Base-by-base conservation (phyloP, 495 filamentous ascomycete genomes). In the Mytilinidion resinicola region DNA sequence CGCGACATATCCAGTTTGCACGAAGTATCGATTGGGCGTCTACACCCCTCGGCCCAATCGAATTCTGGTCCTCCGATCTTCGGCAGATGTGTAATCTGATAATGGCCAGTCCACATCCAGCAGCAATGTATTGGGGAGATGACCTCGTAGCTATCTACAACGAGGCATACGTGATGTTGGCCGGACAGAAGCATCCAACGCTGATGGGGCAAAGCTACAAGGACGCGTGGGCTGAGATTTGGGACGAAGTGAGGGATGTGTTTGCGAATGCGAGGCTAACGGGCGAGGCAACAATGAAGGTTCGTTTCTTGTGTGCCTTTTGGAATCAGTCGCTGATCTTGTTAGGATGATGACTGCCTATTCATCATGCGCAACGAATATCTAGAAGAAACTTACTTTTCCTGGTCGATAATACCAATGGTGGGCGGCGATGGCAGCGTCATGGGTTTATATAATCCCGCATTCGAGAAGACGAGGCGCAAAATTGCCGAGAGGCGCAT, bases 91-190 rank as follows among this genome's bases (percentile, higher is more conserved):
- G 81, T 54, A 74, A 74, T 53, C 63, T 87, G 37, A 82, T 89
- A 54, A 87, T 89, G 63, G 84, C 82, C 1, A 83, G 79, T 55
- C 85, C 85, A 34, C 83, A 88, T 70, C 85, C 85, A 12, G 82
- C 82, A 6, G 85, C 85, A 0, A 81, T 89, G 75, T 88, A 87
- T 69, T 89, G 85, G 85, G 85, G 85, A 5, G 67, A 73, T 9
- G 82, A 87, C 37, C 73, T 80, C 37, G 77, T 82, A 19, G 80
- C 83, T 15, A 84, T 89, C 38, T 89, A 89, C 68, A 89, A 89
- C 63, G 84, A 88, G 62, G 84, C 85, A 11, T 88, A 88, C 67
- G 79, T 86, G 33, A 58, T 79, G 5, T 68, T 89, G 10, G 85
- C 85, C 1, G 85, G 85, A 11, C 73, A 83, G 58, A 88, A 88